Evolutionary conservation across 1,284 basidiomycete genomes (phyloP).

Genomic region (Golubevia sp.): DNA sequence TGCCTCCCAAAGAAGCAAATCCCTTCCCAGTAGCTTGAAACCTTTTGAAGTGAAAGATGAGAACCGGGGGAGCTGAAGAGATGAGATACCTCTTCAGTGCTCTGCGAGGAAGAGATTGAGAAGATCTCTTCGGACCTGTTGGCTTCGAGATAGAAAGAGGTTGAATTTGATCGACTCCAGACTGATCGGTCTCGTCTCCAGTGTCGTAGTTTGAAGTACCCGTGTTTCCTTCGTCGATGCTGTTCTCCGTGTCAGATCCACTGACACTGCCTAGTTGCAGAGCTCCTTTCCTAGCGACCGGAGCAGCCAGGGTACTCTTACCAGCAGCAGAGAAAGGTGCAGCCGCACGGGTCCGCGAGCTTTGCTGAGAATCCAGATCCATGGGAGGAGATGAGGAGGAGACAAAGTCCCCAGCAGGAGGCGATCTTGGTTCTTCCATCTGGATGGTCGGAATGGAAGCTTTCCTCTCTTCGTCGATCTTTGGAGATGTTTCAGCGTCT

Average conservation of each 20-base stretch:
- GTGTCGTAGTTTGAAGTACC: slow-evolving; percentile 20
- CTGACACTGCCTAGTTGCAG: neutral
- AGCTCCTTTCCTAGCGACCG: neutral
- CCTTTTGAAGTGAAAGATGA: slow-evolving; percentile 89
- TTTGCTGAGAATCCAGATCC: neutral
- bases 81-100: slow-evolving; percentile 94
- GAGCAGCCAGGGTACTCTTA: neutral
- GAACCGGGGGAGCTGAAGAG: slow-evolving; percentile 79
- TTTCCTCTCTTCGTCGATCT: neutral
- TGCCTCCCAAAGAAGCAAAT: slow-evolving; percentile 24
- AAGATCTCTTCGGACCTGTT: slow-evolving; percentile 24
- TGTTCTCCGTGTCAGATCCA: neutral
- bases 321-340: neutral
- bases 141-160: slow-evolving; percentile 6
- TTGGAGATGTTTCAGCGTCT: neutral
- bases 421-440: neutral
- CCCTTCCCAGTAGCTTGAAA: slow-evolving; percentile 70
- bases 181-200: slow-evolving; percentile 28
- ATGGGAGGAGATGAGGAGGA: neutral
- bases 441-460: neutral
- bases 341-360: neutral
- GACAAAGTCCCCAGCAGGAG: neutral
- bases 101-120: slow-evolving; percentile 71
- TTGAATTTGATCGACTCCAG: slow-evolving; percentile 24
- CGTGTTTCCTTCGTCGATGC: neutral